Evolutionary conservation across 164 flowering plant genomes (phyloP), one percentile per base, ranked within the genome.

Genomic region (Annona cherimola): DNA sequence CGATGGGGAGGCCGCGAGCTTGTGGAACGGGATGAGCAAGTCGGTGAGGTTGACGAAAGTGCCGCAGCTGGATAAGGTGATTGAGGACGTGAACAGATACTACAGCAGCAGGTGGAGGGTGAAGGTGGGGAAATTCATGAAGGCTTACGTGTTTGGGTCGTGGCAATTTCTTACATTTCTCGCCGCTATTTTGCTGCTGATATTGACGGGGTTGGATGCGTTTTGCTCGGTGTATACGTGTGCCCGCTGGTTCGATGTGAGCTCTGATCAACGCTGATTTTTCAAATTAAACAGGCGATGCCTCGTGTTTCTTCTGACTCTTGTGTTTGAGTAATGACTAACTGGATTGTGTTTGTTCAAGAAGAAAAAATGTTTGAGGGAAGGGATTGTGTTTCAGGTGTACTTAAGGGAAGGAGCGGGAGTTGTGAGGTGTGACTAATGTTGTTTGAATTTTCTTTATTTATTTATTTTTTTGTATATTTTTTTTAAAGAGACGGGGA

Each of bases 1-100:
- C 39, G 79, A 75, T 35, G 54, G 6, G 39, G 77, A 75, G 69
- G 77, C 42, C 4, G 77, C 77, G 5, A 26, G 19, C 9, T 43
- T 75, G 64, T 75, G 73, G 73, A 75, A 75, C 65, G 73, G 73
- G 43, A 75, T 75, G 73, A 74, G 68, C 67, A 74, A 41, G 11
- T 69, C 76, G 4, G 61, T 74, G 26, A 74, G 42, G 42, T 50
- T 74, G 16, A 74, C 76, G 1, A 63, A 46, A 50, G 76, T 74
- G 40, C 39, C 65, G 2, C 5, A 4, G 5, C 59, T 74, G 4
- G 76, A 74, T 42, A 74, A 63, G 69, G 72, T 74, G 54, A 68
- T 74, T 61, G 69, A 74, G 19, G 76, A 74, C 44, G 76, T 74
- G 54, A 74, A 74, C 74, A 59, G 46, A 68, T 76, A 71, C 42